Base-by-base conservation (phyloP, 2,329 filamentous ascomycete species). In the Cercospora zeina region DNA sequence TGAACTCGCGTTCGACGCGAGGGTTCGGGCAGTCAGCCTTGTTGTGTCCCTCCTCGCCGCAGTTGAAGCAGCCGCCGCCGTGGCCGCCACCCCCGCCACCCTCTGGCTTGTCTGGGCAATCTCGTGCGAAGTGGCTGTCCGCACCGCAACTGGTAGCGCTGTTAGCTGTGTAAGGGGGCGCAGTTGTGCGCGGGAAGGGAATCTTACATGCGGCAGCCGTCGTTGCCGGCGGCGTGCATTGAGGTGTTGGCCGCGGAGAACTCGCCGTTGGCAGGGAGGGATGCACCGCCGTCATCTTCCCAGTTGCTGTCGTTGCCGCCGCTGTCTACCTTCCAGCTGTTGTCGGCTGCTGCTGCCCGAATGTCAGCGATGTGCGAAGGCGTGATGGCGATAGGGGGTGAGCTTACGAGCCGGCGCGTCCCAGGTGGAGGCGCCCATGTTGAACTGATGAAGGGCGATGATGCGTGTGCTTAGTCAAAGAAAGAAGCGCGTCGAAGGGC, bases 11-110 rank as follows among this genome's bases (percentile, higher is more conserved):
- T 61, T 80, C 77, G 57, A 84, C 81, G 27, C 75, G 76, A 14
- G 82, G 80, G 59, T 87, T 85, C 16, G 83, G 69, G 69, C 87
- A 89, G 7, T 89, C 86, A 1, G 80, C 75, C 74, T 86, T 88
- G 74, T 79, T 84, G 78, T 89, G 87, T 13, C 86, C 59, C 14
- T 39, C 39, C 67, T 86, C 74, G 57, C 83, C 62, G 45, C 53
- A 88, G 74, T 87, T 87, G 80, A 76, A 87, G 77, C 85, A 87
- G 49, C 77, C 78, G 21, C 80, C 77, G 13, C 71, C 77, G 70
- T 75, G 73, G 36, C 62, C 61, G 19, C 61, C 57, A 5, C 63
- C 65, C 24, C 62, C 61, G 19, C 61, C 57, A 5, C 63, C 65
- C 24, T 55, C 57, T 34, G 42, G 58, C 76, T 80, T 77, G 51